Base-by-base conservation (phyloP, 768 basidiomycete genomes). In the Calocera viscosa region DNA sequence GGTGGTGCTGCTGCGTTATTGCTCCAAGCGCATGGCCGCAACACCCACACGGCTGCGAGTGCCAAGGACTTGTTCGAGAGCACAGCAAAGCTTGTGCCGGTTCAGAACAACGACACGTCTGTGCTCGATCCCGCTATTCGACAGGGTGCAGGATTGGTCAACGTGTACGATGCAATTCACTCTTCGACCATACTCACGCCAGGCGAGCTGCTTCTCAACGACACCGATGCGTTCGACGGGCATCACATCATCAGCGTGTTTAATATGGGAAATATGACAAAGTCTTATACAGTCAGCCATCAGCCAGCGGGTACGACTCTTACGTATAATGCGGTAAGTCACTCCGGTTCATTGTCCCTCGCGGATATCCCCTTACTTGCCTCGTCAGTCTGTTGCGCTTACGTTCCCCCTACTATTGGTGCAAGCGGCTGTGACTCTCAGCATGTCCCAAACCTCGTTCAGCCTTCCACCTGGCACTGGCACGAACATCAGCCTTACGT, bases 141-240 rank as follows among this genome's bases (percentile, higher is more conserved):
- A 66, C 82, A 83, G 69, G 84, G 84, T 47, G 80, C 82, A 11
- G 84, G 84, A 14, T 71, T 86, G 53, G 76, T 87, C 65, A 77
- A 87, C 67, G 82, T 83, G 14, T 84, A 80, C 73, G 78, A 82
- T 66, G 86, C 86, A 0, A 77, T 87, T 49, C 78, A 81, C 64
- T 75, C 81, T 2, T 80, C 78, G 0, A 81, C 84, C 2, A 72
- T 82, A 40, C 74, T 88, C 30, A 79, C 81, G 3, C 85, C 84
- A 3, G 79, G 80, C 16, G 81, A 86, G 71, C 75, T 88, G 24
- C 69, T 83, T 39, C 74, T 86, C 39, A 88, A 89, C 69, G 86
- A 87, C 72, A 87, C 86, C 2, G 79, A 82, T 10, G 77, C 85
- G 71, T 82, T 83, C 72, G 74, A 77, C 64, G 72, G 75, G 5